A percentile compares a stretch with the other conserved stretches of the same genome.
Conservation (phyloP, 2,329 filamentous ascomycete genomes). For the Chrysoporthe austroafricana region DNA sequence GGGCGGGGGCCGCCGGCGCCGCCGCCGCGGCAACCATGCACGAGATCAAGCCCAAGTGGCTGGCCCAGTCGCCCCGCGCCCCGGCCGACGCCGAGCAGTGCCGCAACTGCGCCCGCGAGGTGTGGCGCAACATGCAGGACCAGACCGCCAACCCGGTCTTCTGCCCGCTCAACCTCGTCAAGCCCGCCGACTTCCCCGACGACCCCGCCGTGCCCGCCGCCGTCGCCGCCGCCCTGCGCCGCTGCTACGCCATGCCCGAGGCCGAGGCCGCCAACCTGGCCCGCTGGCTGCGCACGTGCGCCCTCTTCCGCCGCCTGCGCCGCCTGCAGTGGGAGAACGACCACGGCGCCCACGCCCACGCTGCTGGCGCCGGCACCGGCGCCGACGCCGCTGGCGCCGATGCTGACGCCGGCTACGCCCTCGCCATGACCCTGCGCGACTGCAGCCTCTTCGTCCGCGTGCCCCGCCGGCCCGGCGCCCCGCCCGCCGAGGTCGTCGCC, state of each 20-base stretch:
- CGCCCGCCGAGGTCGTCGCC: conserved; percentile 47
- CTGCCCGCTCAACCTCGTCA: conserved; percentile 65
- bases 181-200: conserved; percentile 33
- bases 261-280: conserved; percentile 27
- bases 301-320: conserved; percentile 43
- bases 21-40: conserved; percentile 50
- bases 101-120: conserved; percentile 70
- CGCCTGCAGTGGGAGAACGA: conserved; percentile 46
- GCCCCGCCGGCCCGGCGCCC: conserved; percentile 35
- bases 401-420: conserved; percentile 55
- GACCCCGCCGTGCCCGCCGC: conserved; percentile 32
- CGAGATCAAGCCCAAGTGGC: conserved; percentile 87
- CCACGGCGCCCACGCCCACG: conserved; percentile 43
- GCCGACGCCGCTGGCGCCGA: conserved; percentile 38
- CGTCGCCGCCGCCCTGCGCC: conserved; percentile 27
- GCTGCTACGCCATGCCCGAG: conserved; percentile 24
- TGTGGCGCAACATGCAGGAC: conserved; percentile 37
- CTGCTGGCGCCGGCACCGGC: no score
- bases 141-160: conserved; percentile 46
- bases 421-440: conserved; percentile 82
- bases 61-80: conserved; percentile 74
- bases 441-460: conserved; percentile 76
- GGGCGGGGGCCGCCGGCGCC: no score
- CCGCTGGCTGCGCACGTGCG: conserved; percentile 41
- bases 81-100: conserved; percentile 67